Evolutionary conservation across 2,329 filamentous ascomycete genomes (phyloP).

Genomic region (Cordyceps cateniannulata): DNA sequence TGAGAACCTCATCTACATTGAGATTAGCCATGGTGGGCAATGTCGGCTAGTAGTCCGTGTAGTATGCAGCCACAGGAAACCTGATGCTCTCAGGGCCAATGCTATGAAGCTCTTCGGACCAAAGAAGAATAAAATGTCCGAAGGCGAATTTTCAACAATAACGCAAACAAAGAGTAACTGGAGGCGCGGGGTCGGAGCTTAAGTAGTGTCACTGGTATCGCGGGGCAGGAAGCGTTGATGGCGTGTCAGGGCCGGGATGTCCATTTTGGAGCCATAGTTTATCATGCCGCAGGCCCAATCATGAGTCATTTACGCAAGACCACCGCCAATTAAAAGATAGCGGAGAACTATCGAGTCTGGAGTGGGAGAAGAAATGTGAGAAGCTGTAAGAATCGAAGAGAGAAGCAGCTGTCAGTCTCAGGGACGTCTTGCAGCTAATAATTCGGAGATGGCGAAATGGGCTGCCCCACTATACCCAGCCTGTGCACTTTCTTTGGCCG

Average conservation of each 20-base stretch:
- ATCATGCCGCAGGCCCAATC: not conserved
- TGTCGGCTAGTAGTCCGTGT: not conserved
- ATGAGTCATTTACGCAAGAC: not conserved
- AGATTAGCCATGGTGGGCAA: constrained; percentile 40
- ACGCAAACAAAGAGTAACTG: not conserved
- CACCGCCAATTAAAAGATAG: not conserved
- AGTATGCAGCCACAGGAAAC: not conserved
- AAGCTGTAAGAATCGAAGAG: not conserved
- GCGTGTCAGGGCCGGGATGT: not conserved
- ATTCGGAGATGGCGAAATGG: not conserved
- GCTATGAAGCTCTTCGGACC: not conserved
- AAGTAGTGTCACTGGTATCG: constrained; percentile 6
- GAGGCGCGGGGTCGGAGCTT: not conserved
- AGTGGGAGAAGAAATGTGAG: not conserved
- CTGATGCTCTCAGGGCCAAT: not conserved
- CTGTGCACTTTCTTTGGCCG: too few relatives aligned
- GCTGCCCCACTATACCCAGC: not conserved
- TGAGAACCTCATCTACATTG: constrained; percentile 47
- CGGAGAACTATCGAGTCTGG: not conserved
- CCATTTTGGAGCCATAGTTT: not conserved
- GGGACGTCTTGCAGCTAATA: too few relatives aligned
- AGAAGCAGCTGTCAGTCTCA: not conserved
- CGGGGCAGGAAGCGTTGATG: not conserved
- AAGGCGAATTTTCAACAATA: not conserved
- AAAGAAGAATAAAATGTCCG: not conserved